Percentiles rank a stretch among this genome's conserved stretches.
Conservation (phyloP, 345 rosid genomes). For the Mangifera indica region DNA sequence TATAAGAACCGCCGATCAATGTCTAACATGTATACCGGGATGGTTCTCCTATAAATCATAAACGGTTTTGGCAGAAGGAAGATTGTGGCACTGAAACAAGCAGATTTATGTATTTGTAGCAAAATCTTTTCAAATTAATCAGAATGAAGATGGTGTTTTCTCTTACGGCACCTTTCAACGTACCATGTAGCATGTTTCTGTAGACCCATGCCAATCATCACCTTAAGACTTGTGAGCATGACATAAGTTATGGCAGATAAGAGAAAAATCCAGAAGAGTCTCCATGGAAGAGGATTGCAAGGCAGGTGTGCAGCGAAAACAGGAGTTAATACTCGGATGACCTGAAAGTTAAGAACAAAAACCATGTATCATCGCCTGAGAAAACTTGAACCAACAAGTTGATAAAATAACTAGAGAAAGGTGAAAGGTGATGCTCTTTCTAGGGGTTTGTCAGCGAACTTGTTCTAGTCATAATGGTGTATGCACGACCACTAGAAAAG, state of each 20-base stretch:
- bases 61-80: neutral
- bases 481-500: too few relatives aligned
- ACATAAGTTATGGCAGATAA: constrained; percentile 61
- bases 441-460: too few relatives aligned
- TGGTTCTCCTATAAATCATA: neutral
- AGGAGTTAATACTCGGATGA: constrained; percentile 83
- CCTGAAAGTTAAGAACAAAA: constrained; percentile 44
- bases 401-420: neutral
- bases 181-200: constrained; percentile 88
- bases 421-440: too few relatives aligned
- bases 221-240: constrained; percentile 89
- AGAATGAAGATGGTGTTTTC: constrained; percentile 58
- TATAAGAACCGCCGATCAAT: neutral
- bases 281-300: constrained; percentile 59
- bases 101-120: neutral
- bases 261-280: constrained; percentile 63
- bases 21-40: neutral
- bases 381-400: neutral
- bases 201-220: constrained; percentile 76
- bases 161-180: constrained; percentile 64
- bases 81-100: neutral
- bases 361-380: neutral
- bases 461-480: too few relatives aligned
- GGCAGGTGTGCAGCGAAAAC: constrained; percentile 79
- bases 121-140: constrained; percentile 22